Conservation (phyloP, 768 basidiomycete genomes). For the Mycena rosella region DNA sequence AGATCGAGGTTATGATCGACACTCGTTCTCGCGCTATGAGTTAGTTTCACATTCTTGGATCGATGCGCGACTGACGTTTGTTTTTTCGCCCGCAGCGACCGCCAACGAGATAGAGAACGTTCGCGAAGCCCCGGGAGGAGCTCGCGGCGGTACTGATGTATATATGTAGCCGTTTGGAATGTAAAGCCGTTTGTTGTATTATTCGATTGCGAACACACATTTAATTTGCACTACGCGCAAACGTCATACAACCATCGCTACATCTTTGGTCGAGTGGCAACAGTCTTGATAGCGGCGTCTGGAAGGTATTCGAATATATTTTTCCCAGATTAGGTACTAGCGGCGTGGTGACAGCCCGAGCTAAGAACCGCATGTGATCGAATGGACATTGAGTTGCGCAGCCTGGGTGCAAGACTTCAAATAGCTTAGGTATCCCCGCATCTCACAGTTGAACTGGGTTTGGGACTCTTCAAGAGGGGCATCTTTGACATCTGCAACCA, state of each 20-base stretch:
- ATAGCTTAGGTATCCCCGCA: no score
- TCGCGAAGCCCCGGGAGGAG: slow-evolving; percentile 79
- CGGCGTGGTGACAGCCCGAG: slow-evolving; percentile 10
- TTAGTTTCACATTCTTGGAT: slow-evolving; percentile 49
- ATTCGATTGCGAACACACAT: slow-evolving; percentile 27
- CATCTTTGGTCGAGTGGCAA: slow-evolving; percentile 16
- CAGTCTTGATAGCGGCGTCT: slow-evolving; percentile 5
- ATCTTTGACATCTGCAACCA: no score
- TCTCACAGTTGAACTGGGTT: no score
- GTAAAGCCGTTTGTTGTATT: slow-evolving; percentile 14
- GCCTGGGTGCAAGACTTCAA: no score
- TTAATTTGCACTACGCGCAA: slow-evolving; percentile 19
- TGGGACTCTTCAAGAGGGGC: no score
- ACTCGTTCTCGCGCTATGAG: slow-evolving; percentile 79
- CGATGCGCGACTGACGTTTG: slow-evolving; percentile 38
- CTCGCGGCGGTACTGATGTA: slow-evolving; percentile 59
- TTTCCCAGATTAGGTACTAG: slow-evolving; percentile 17
- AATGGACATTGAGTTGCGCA: no score
- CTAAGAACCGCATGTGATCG: slow-evolving; percentile 2
- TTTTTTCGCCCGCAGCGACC: slow-evolving; percentile 66
- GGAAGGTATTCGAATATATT: background rate
- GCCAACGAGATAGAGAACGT: slow-evolving; percentile 79
- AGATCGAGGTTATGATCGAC: slow-evolving; percentile 77
- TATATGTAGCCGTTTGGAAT: slow-evolving; percentile 17
- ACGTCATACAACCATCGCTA: slow-evolving; percentile 21